Evolutionary conservation across 495 filamentous ascomycete genomes (phyloP).

Genomic region (Aspergillus carlsbadensis): DNA sequence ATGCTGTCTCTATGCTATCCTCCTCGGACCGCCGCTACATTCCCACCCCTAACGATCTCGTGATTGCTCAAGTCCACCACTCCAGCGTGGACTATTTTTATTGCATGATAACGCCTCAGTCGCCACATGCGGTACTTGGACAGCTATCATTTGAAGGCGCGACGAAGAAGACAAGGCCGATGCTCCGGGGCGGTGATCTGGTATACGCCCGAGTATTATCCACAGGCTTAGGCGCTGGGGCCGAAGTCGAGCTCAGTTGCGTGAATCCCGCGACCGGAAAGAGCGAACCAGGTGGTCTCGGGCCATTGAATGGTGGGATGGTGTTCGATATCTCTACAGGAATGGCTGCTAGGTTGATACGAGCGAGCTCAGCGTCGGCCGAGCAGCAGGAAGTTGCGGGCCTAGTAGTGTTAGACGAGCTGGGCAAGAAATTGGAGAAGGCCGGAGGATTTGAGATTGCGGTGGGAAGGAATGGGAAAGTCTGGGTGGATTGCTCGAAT

Average conservation of each 20-base stretch:
- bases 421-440: constrained; percentile 71
- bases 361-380: constrained; percentile 51
- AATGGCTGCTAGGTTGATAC: constrained; percentile 72
- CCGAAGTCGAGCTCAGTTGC: constrained; percentile 88
- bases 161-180: constrained; percentile 86
- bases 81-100: constrained; percentile 74
- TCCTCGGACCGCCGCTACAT: constrained; percentile 64
- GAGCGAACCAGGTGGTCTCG: constrained; percentile 81
- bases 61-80: constrained; percentile 81
- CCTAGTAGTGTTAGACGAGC: constrained; percentile 72
- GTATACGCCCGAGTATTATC: constrained; percentile 81
- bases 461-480: constrained; percentile 87
- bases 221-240: constrained; percentile 67
- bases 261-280: constrained; percentile 84
- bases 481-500: constrained; percentile 77
- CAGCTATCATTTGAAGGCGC: constrained; percentile 89
- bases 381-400: constrained; percentile 60
- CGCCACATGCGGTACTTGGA: constrained; percentile 71
- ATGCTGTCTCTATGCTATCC: constrained; percentile 45
- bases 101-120: constrained; percentile 67
- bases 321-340: constrained; percentile 76
- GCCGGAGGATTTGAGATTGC: constrained; percentile 81
- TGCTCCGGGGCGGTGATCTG: constrained; percentile 67
- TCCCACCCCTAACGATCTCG: constrained; percentile 71
- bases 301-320: constrained; percentile 84